Evolutionary conservation across 441 rosid species (phyloP), one percentile per base, ranked within the genome.

Genomic region (Arabidopsis hybrid): DNA sequence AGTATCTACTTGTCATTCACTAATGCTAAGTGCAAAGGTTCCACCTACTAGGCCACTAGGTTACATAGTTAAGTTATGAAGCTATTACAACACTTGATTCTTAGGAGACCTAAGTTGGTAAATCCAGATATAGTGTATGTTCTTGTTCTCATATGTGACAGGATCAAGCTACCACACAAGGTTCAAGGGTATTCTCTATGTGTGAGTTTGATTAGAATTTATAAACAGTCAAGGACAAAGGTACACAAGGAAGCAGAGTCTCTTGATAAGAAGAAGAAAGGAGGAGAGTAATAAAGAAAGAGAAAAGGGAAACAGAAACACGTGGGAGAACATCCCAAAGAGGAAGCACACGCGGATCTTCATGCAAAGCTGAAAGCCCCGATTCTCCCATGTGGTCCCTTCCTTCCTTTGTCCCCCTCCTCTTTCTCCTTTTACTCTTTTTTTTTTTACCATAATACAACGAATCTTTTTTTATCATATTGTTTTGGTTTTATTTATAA

Each of bases 321-420:
- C 80, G 80, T 79, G 70, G 72, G 73, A 40, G 73, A 72, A 59
- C 50, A 74, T 71, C 69, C 60, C 65, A 43, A 61, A 73, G 68
- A 65, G 79, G 81, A 79, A 70, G 79, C 79, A 76, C 80, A 76
- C 80, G 80, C 80, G 80, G 80, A 76, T 76, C 72, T 55, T 76
- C 80, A 76, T 76, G 80, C 76, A 76, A 57, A 21, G 46, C 38
- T 26, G 29, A 26, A 26, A 26, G 29, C 29, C 29, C 29, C 43
- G 57, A 60, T 60, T 60, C 74, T 60, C 71, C 71, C 75, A 76
- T 70, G 80, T 76, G 80, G 75, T 56, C 79, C 71, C 66, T 64
- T n/a, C 16, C 67, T 40, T 34, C 34, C 53, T 76, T 69, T 76
- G 75, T 76, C 69, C 63, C 63, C 78, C 46, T 13, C 14, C 58